These are phyloP conservation scores for Citrullus mucosospermus DNA, from an alignment of 306 rosid genomes.

Conservation along the genomic window DNA sequence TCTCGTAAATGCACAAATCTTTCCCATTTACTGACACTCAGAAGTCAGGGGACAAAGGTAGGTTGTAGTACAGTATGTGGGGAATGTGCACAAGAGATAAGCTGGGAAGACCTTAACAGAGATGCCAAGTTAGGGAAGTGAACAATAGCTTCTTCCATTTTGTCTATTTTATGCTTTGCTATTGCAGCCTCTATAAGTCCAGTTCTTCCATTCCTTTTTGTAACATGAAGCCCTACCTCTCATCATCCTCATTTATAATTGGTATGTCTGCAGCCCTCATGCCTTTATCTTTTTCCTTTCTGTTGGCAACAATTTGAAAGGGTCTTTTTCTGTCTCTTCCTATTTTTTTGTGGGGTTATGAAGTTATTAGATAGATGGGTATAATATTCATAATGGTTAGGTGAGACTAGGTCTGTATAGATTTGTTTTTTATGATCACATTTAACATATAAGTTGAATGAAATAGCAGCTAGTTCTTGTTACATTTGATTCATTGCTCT, in stretches of 20 bases:
- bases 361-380: not conserved
- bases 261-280: not conserved
- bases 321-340: not conserved
- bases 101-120: conserved; percentile 64
- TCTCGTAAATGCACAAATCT: conserved; percentile 76
- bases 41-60: conserved; percentile 73
- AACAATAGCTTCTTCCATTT: conserved; percentile 7
- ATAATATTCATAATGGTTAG: not conserved
- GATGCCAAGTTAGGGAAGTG: conserved; percentile 21
- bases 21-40: conserved; percentile 70
- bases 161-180: not conserved
- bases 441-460: not conserved
- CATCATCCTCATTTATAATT: not conserved
- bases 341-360: not conserved
- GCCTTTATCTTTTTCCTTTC: not conserved
- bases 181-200: conserved; percentile 8
- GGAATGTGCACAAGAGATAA: conserved; percentile 78
- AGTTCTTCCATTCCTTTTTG: conserved; percentile 11
- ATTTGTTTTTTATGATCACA: not conserved
- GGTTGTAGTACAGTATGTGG: conserved; percentile 82
- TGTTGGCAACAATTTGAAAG: not conserved
- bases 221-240: not conserved
- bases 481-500: not conserved
- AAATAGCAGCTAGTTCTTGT: not conserved
- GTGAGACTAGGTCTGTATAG: not conserved